Percentiles rank a stretch among this genome's conserved stretches.
Evolutionary conservation across 176 grass and related monocot species (phyloP).

Genomic region (Eragrostis nindensis): DNA sequence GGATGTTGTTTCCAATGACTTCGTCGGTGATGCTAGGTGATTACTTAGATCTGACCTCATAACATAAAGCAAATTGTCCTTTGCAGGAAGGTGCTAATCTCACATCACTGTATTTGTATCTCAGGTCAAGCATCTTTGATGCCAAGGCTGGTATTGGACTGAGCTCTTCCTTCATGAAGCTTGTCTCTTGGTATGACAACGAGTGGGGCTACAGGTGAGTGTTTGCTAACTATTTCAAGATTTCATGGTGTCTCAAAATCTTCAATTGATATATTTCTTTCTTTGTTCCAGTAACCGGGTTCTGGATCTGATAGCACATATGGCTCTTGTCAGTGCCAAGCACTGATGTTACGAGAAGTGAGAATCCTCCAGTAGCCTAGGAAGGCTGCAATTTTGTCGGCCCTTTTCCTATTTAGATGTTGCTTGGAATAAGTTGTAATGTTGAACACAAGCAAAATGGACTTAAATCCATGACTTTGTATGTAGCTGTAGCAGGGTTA

Average conservation of each 20-base stretch:
- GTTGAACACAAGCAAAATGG: not conserved
- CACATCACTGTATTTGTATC: not conserved
- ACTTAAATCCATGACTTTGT: slow-evolving; percentile 2
- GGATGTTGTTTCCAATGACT: slow-evolving; percentile 96
- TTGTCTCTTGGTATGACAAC: slow-evolving; percentile 98
- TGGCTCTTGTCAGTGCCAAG: slow-evolving; percentile 72
- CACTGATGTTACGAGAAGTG: slow-evolving; percentile 41
- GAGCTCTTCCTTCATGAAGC: slow-evolving; percentile 92
- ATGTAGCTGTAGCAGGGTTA: slow-evolving; percentile 33
- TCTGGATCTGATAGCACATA: slow-evolving; percentile 88
- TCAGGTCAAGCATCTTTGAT: slow-evolving; percentile 98
- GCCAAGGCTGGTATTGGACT: slow-evolving; percentile 97
- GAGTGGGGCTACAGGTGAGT: slow-evolving; percentile 98
- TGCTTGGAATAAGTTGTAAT: slow-evolving; percentile 37
- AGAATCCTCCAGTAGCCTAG: slow-evolving; percentile 6
- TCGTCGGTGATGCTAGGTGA: slow-evolving; percentile 90
- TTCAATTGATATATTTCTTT: not conserved
- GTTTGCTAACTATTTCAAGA: not conserved
- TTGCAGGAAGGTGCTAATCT: not conserved
- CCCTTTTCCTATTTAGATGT: slow-evolving; percentile 23
- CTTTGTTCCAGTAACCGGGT: slow-evolving; percentile 77
- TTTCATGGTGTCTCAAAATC: not conserved
- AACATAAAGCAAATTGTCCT: not conserved
- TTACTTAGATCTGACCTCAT: not conserved
- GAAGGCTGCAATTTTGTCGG: slow-evolving; percentile 59